phyloP scores from a whole-genome alignment of 2,329 filamentous ascomycete genomes.

The Neodidymelliopsis sp. region DNA sequence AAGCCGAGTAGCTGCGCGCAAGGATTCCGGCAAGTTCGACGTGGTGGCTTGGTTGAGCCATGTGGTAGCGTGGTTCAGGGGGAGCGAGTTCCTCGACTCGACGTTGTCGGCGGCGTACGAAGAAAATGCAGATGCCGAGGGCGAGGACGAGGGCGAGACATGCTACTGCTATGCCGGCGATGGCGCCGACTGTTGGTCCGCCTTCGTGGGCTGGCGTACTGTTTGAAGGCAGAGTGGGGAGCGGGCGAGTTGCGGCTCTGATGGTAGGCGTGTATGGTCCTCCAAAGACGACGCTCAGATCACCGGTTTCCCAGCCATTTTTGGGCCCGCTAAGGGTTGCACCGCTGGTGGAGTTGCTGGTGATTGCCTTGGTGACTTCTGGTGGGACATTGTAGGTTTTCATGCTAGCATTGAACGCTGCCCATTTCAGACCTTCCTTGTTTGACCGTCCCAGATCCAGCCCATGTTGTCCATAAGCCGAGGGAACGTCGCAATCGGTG shows the following conservation, averaged over 20 bases:
- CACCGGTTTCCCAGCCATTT: slow-evolving; percentile 54
- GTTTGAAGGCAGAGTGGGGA: too few species aligned
- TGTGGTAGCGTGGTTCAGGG: background rate
- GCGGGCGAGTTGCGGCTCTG: too few species aligned
- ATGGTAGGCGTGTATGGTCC: slow-evolving; percentile 56
- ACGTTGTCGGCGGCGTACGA: background rate
- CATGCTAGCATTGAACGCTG: slow-evolving; percentile 56
- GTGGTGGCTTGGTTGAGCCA: background rate
- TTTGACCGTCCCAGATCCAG: slow-evolving; percentile 54
- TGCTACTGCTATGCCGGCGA: too few species aligned
- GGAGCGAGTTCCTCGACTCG: background rate
- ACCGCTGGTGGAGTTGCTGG: slow-evolving; percentile 52
- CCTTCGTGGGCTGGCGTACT: too few species aligned
- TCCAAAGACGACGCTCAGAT: slow-evolving; percentile 60
- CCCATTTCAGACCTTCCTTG: slow-evolving; percentile 50
- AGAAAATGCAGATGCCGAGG: too few species aligned
- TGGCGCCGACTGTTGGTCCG: too few species aligned
- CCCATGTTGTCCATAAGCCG: slow-evolving; percentile 62
- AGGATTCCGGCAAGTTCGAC: background rate
- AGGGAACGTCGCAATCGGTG: slow-evolving; percentile 55
- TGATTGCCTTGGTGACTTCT: slow-evolving; percentile 55
- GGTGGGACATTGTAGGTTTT: slow-evolving; percentile 60
- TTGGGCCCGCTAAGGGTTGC: slow-evolving; percentile 61
- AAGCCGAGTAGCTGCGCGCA: background rate
- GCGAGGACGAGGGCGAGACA: too few species aligned